Base-by-base conservation (phyloP, 345 rosid genomes). In the Pugionium dolabratum region DNA sequence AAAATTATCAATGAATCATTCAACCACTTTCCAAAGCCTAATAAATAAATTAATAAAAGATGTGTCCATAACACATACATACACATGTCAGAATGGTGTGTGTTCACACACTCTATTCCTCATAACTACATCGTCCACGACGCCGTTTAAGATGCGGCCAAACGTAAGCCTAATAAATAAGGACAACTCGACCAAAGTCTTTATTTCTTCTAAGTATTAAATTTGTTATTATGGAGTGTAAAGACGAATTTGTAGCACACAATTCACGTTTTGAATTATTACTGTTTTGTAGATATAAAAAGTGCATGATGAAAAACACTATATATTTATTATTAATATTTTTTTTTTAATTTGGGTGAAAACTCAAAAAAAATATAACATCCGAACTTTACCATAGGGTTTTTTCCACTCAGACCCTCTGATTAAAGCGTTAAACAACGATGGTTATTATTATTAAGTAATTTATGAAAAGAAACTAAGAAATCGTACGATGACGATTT, bases 21-120 rank as follows among this genome's bases (percentile, higher is more conserved):
- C 46, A 29, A 35, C 49, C 62, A 29, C 49, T 44, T 70, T 62
- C 67, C 62, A 70, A 54, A 29, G 49, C 40, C 8, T 53, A 70
- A 70, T 44, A 31, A 43, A 51, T 34, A 18, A 18, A 18, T 18
- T 18, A 18, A 18, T 18, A 18, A 7, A 60, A 69, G 33, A 34
- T 60, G 68, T 29, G 55, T 44, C 11, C n/a, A 29, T 70, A 70
- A 53, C 35, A 35, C 18, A 18, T 18, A 42, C 32, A 35, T 37
- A 60, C 6, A 52, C 53, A 61, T 60, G 67, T 51, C 59, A 59
- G 59, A 41, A 44, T 59, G 7, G 37, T 50, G 8, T 40, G 54
- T 52, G 27, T 29, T 61, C 67, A 61, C 62, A 28, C 54, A 5
- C 4, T 36, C 47, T 32, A 52, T 40, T 36, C 43, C 59, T 35